Percentiles rank a stretch among this genome's conserved stretches.
Conservation (phyloP, 1,139 yeast genomes). For the Yamadazyma spencermartinsiae region DNA sequence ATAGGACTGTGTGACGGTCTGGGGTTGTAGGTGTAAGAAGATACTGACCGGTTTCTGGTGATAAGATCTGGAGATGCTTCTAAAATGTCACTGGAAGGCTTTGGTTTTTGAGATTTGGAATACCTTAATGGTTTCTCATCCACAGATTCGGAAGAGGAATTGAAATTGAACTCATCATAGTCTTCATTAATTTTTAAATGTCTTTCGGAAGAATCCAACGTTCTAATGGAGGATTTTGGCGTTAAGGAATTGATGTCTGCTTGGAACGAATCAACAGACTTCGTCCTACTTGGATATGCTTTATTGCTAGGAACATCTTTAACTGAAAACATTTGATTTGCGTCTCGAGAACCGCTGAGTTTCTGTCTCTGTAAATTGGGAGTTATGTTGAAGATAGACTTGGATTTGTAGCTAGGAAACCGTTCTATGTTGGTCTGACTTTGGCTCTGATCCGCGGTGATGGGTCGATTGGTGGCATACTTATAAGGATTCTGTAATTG, state of each 20-base stretch:
- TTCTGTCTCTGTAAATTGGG: constrained; percentile 8
- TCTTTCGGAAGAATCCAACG: neutral
- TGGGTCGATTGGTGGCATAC: constrained; percentile 2
- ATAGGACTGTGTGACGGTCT: constrained; percentile 4
- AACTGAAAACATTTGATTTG: constrained; percentile 11
- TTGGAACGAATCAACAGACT: constrained; percentile 30
- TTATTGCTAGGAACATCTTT: constrained; percentile 27
- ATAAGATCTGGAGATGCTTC: neutral
- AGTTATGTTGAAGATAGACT: constrained; percentile 7
- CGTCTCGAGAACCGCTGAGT: constrained; percentile 4
- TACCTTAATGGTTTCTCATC: constrained; percentile 1
- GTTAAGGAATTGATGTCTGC: constrained; percentile 16
- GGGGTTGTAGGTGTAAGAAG: neutral
- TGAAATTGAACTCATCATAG: constrained; percentile 19
- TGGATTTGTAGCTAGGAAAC: constrained; percentile 10
- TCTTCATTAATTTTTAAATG: constrained; percentile 10
- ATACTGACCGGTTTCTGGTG: constrained; percentile 2
- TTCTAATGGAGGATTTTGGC: neutral
- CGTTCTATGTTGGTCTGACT: constrained; percentile 4
- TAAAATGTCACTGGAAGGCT: neutral
- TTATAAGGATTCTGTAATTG: constrained; percentile 2
- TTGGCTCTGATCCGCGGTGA: neutral
- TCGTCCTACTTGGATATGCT: constrained; percentile 24
- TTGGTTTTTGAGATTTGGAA: neutral
- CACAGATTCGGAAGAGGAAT: constrained; percentile 12